phyloP scores from a whole-genome alignment of 2,329 filamentous ascomycete species.

The Cercospora zeae-maydis region DNA sequence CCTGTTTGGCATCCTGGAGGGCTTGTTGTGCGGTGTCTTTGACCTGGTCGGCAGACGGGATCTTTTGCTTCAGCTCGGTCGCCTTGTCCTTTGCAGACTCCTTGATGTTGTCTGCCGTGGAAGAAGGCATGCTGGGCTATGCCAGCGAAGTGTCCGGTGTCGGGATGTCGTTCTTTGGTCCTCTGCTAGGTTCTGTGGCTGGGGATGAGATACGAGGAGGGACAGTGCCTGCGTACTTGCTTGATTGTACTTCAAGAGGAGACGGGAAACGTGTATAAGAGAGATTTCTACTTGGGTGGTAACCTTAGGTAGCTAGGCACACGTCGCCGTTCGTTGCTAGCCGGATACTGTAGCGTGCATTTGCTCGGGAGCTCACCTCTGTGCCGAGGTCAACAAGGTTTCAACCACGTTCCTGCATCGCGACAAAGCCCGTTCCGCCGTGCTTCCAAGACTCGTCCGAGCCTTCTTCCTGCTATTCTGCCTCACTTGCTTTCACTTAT shows the following conservation, averaged over 20 bases:
- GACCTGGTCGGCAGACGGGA: constrained; percentile 19
- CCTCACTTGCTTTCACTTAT: neutral
- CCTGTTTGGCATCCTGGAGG: constrained; percentile 23
- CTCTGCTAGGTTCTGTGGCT: neutral
- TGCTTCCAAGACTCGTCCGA: neutral
- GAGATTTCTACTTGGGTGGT: neutral
- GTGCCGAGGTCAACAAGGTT: constrained; percentile 5
- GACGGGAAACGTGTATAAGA: neutral
- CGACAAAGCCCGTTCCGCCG: neutral
- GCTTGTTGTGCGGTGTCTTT: constrained; percentile 19
- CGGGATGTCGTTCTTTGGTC: neutral
- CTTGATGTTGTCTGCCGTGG: constrained; percentile 20
- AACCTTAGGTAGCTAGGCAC: neutral
- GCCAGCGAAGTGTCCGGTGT: constrained; percentile 3
- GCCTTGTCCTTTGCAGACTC: constrained; percentile 24
- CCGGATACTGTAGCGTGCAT: neutral
- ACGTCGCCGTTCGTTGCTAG: constrained; percentile 2
- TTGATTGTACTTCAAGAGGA: neutral
- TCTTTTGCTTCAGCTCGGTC: constrained; percentile 19
- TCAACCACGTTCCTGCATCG: neutral
- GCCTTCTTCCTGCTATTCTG: neutral
- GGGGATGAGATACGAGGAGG: neutral
- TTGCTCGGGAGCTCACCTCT: neutral
- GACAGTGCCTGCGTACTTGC: neutral
- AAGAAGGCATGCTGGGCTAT: constrained; percentile 20